phyloP scores from a whole-genome alignment of 768 basidiomycete genomes.

The Leccinum longicurvipes region DNA sequence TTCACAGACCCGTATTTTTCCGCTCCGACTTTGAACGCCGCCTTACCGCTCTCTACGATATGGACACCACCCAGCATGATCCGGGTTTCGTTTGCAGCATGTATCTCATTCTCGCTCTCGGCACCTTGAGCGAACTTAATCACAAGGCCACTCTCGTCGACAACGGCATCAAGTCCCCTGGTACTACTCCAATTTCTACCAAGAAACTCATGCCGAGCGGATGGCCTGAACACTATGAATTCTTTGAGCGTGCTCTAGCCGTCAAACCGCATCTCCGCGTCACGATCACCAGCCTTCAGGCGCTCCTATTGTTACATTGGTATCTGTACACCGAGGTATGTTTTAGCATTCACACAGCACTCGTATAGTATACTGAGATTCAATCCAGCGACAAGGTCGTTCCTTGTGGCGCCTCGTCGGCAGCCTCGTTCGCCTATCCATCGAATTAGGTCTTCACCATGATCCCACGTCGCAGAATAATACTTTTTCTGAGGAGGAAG shows the following conservation, averaged over 20 bases:
- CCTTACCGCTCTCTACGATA: conserved; percentile 65
- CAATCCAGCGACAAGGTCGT: conserved; percentile 75
- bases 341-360: background rate
- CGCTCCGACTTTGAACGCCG: conserved; percentile 65
- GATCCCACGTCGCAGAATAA: conserved; percentile 66
- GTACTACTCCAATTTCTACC: conserved; percentile 37
- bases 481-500: conserved; percentile 72
- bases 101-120: conserved; percentile 75
- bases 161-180: conserved; percentile 37
- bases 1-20: conserved; percentile 74
- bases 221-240: conserved; percentile 84
- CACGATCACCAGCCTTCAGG: conserved; percentile 78
- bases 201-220: conserved; percentile 55
- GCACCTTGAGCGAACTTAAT: conserved; percentile 80
- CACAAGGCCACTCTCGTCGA: conserved; percentile 58
- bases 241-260: conserved; percentile 74
- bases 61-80: conserved; percentile 51
- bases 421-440: conserved; percentile 74
- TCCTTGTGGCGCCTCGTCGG: conserved; percentile 87
- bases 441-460: conserved; percentile 84
- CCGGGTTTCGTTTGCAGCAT: conserved; percentile 77
- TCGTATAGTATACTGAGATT: background rate
- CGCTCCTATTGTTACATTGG: conserved; percentile 82
- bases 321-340: conserved; percentile 84
- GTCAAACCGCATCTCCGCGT: conserved; percentile 82